These are phyloP conservation scores for Ceratocystis ficicola DNA, from an alignment of 2,329 filamentous ascomycete genomes.

Conservation along the genomic window DNA sequence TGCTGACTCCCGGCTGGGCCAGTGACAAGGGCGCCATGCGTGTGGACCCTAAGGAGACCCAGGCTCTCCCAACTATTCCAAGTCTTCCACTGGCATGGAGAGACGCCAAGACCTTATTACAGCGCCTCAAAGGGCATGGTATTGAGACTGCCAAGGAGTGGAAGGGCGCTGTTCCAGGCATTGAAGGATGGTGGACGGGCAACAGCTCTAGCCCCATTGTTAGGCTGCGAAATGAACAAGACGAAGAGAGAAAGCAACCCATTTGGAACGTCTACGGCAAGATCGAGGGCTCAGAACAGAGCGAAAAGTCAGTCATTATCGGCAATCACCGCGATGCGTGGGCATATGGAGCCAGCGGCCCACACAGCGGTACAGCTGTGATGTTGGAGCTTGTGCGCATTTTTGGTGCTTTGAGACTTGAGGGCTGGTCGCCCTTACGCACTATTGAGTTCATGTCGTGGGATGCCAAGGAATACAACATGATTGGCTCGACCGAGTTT, in stretches of 20 bases:
- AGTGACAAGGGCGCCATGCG: constrained; percentile 55
- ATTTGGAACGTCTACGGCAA: constrained; percentile 88
- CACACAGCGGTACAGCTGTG: constrained; percentile 78
- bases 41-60: constrained; percentile 55
- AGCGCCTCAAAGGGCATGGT: constrained; percentile 64
- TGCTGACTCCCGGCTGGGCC: constrained; percentile 79
- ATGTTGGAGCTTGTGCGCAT: constrained; percentile 81
- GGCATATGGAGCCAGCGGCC: constrained; percentile 76
- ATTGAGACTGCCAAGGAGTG: constrained; percentile 55
- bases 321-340: constrained; percentile 91
- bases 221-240: constrained; percentile 73
- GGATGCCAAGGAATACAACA: constrained; percentile 88
- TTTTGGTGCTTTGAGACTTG: constrained; percentile 62
- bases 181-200: constrained; percentile 79
- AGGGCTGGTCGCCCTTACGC: constrained; percentile 83
- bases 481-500: constrained; percentile 87
- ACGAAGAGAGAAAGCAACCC: constrained; percentile 66
- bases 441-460: constrained; percentile 95
- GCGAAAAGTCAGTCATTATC: constrained; percentile 71
- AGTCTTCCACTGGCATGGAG: constrained; percentile 83
- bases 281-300: constrained; percentile 73
- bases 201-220: constrained; percentile 62
- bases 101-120: constrained; percentile 69
- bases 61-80: constrained; percentile 68
- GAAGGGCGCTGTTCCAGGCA: constrained; percentile 63